Evolutionary conservation across 2,329 filamentous ascomycete species (phyloP), one percentile per base, ranked within the genome.

Genomic region (Calycina marina): DNA sequence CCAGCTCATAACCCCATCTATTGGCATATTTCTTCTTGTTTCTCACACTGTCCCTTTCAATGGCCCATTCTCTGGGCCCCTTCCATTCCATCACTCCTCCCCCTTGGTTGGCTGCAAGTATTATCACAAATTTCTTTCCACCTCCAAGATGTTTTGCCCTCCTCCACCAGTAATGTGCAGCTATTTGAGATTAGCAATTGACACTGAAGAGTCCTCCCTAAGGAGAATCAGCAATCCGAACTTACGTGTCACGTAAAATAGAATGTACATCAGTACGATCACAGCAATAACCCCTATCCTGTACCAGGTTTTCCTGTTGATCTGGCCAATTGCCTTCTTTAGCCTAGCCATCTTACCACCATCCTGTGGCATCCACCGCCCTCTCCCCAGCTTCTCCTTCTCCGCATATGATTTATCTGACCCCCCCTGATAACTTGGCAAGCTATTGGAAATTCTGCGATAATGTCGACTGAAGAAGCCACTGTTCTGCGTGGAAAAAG

Each of bases 71-170:
- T 39, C 86, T 72, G 13, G 88, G 81, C 0, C 88, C 88, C 57
- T 98, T 98, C 88, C 85, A 94, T 52, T 94, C 88, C 85, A 96
- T 96, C 5, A 98, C 90, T 48, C 90, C 90, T 38, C 90, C 90
- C 30, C 90, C 90, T 41, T 93, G 71, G 51, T 98, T 98, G 34
- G 90, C 86, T 14, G 81, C 86, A 13, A 96, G 65, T 40, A 98
- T 85, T 34, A 98, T 79, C 42, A 98, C 90, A 51, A 80, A 86
- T 50, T 93, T 96, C 51, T 77, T 76, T 13, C 90, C 90, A 30
- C 82, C 82, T 31, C 88, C 86, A 3, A 92, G 63, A 57, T 68
- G 68, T 20, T 75, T 61, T 28, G 77, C 67, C 58, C 81, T 69
- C 48, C 84, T 73, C 63, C 82, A 93, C 53, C 60, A 59, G 45